Evolutionary conservation across 2,329 filamentous ascomycete genomes (phyloP).

Genomic region (Epichloe aotearoae): DNA sequence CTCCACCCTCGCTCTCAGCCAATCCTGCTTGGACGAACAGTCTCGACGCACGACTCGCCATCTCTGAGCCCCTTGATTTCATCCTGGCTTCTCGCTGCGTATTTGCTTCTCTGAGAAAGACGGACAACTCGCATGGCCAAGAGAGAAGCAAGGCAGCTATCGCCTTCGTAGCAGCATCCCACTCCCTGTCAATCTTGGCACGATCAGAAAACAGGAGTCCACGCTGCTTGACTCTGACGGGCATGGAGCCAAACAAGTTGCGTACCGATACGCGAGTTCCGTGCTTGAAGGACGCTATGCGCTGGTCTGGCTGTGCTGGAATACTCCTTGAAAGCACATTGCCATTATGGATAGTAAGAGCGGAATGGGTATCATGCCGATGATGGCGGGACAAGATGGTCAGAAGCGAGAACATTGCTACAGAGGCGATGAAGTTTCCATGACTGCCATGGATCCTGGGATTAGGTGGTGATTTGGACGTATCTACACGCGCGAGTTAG

Average conservation of each 20-base stretch:
- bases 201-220: slow-evolving; percentile 38
- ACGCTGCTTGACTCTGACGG: slow-evolving; percentile 76
- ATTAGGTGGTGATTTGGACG: slow-evolving; percentile 52
- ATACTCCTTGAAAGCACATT: slow-evolving; percentile 48
- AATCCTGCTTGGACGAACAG: slow-evolving; percentile 56
- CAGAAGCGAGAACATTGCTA: slow-evolving; percentile 64
- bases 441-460: slow-evolving; percentile 47
- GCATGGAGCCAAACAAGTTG: slow-evolving; percentile 81
- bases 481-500: slow-evolving; percentile 38
- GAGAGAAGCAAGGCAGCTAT: slow-evolving; percentile 56
- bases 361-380: slow-evolving; percentile 46
- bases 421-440: slow-evolving; percentile 65
- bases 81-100: slow-evolving; percentile 26
- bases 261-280: slow-evolving; percentile 67
- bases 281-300: slow-evolving; percentile 40
- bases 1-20: slow-evolving; percentile 35
- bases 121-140: slow-evolving; percentile 42
- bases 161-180: slow-evolving; percentile 46
- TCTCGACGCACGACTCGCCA: slow-evolving; percentile 20
- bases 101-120: slow-evolving; percentile 44
- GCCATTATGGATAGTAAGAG: slow-evolving; percentile 58
- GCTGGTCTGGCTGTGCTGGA: slow-evolving; percentile 46
- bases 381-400: slow-evolving; percentile 61
- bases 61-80: slow-evolving; percentile 13
- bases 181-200: slow-evolving; percentile 44